phyloP scores from a whole-genome alignment of 1,284 basidiomycete genomes.

The Boletellus deceptivus region DNA sequence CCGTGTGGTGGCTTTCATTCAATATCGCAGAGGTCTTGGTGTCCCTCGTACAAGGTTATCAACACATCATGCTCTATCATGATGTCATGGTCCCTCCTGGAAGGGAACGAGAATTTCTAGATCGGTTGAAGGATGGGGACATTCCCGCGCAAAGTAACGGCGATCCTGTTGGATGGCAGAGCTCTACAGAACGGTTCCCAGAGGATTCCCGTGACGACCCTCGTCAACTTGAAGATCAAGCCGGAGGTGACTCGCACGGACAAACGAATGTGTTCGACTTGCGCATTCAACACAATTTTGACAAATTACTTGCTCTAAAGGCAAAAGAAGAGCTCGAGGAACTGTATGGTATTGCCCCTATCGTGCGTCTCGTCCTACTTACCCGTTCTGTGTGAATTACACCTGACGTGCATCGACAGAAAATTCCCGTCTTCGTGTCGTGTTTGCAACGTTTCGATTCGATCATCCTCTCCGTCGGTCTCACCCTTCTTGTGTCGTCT shows the following conservation, averaged over 20 bases:
- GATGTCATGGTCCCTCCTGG: conserved; percentile 57
- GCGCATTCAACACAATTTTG: conserved; percentile 61
- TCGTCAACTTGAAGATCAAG: conserved; percentile 24
- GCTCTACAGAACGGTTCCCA: conserved; percentile 9
- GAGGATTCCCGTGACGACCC: conserved; percentile 22
- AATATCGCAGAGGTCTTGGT: conserved; percentile 62
- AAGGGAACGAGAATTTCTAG: conserved; percentile 36
- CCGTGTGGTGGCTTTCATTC: conserved; percentile 74
- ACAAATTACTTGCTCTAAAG: conserved; percentile 58
- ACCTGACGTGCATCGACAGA: conserved; percentile 38
- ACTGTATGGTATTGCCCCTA: conserved; percentile 68
- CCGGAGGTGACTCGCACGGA: not conserved
- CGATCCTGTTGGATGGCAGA: conserved; percentile 12
- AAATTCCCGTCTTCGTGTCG: conserved; percentile 72
- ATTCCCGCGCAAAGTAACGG: conserved; percentile 11
- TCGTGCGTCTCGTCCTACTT: conserved; percentile 42
- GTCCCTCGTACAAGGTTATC: conserved; percentile 66
- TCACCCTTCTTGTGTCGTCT: conserved; percentile 61
- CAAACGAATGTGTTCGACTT: conserved; percentile 14
- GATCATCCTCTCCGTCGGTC: conserved; percentile 63
- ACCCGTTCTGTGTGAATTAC: not conserved
- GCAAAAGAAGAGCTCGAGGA: conserved; percentile 71
- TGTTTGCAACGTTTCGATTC: conserved; percentile 72
- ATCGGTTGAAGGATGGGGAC: conserved; percentile 18
- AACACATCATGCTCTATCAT: conserved; percentile 59